Conservation (phyloP, 1,284 basidiomycete genomes). For the Ceratobasidium sp. region DNA sequence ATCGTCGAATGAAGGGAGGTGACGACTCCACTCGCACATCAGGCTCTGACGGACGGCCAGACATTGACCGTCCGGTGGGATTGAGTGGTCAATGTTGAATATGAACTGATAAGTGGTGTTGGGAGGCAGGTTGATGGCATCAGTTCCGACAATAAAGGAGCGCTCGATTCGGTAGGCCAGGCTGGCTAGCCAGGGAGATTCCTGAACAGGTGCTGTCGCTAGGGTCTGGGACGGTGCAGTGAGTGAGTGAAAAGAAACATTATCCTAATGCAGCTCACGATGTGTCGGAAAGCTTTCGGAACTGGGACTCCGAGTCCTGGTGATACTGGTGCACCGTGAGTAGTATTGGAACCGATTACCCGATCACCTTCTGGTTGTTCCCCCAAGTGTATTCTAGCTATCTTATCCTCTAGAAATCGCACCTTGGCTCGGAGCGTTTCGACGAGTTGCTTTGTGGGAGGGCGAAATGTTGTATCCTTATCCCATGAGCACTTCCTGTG, state of each 20-base stretch:
- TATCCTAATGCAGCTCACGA: no score
- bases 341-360: no score
- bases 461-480: background rate
- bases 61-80: conserved; percentile 2
- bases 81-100: conserved; percentile 16
- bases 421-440: conserved; percentile 4
- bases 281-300: no score
- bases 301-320: background rate
- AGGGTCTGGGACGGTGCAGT: no score
- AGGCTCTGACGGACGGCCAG: background rate
- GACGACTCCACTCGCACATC: conserved; percentile 15
- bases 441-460: conserved; percentile 15
- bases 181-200: background rate
- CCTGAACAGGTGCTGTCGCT: no score
- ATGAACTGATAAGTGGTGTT: background rate
- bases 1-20: conserved; percentile 10
- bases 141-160: background rate
- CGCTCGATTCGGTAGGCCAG: background rate
- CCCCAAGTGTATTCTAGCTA: background rate
- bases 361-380: background rate
- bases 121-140: background rate
- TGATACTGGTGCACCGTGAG: background rate
- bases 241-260: no score
- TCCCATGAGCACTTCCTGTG: conserved; percentile 15
- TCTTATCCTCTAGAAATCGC: background rate